Base-by-base conservation (phyloP, 257 asterid species). In the Rhazya stricta region DNA sequence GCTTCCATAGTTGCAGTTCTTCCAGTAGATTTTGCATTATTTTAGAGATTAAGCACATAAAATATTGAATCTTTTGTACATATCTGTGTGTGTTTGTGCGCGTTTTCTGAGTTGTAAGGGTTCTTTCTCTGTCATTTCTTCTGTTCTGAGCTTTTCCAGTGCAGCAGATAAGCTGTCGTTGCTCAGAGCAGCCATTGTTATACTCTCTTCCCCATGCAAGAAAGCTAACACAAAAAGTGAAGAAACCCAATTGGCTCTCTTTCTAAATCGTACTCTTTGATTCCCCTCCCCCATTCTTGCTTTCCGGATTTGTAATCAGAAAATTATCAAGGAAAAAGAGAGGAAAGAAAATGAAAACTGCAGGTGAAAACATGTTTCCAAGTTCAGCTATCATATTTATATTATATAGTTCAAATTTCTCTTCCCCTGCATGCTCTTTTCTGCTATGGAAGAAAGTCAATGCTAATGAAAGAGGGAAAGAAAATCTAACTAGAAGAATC, bases 171-270 rank as follows among this genome's bases (percentile, higher is more conserved):
- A 56, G 83, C 85, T 82, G 83, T 68, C 81, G 11, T n/a, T 50
- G 74, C 36, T 75, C 60, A 77, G 73, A 50, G 89, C 85, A 88
- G 91, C 93, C 88, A 80, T 78, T 85, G 76, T 80, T 78, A 77
- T 62, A 61, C 82, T 1, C 80, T 66, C 65, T 83, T 76, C 80
- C 82, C 85, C 73, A 79, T 81, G 84, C 78, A 78, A n/a, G 54
- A 48, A 50, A 69, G 48, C 53, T 21, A 63, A n/a, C 72, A 68
- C 27, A 15, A 63, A 39, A 71, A 67, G 78, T 53, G 62, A 36
- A 36, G 18, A 63, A 57, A 58, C 53, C 69, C 72, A 63, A 68
- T 73, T 78, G 60, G 61, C 71, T 48, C 50, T 43, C 48, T 76
- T 42, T 63, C 29, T 53, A 58, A 56, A 16, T n/a, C 42, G 70